Evolutionary conservation across 2,329 filamentous ascomycete genomes (phyloP).

Genomic region (Chaetomiaceae sp.): DNA sequence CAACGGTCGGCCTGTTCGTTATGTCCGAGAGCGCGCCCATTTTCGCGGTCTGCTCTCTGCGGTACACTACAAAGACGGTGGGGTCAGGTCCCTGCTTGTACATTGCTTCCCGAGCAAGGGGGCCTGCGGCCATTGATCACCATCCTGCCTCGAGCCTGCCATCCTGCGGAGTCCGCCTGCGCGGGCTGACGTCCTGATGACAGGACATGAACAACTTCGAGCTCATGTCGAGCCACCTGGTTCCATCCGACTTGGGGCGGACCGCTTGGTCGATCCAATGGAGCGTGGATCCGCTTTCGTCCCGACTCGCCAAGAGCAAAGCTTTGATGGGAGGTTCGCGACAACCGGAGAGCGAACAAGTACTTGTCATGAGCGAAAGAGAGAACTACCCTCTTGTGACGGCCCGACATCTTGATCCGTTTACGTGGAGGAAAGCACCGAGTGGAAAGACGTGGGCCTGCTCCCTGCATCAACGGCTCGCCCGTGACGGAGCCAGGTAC

Average conservation of each 20-base stretch:
- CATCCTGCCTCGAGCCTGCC: background rate
- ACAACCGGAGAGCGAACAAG: too few relatives aligned
- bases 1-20: constrained; percentile 30
- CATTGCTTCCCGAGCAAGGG: background rate
- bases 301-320: too few relatives aligned
- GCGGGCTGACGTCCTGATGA: constrained; percentile 9
- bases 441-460: too few relatives aligned
- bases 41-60: background rate
- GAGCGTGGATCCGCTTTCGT: background rate
- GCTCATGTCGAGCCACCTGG: too few relatives aligned
- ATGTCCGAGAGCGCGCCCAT: constrained; percentile 34
- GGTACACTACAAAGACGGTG: constrained; percentile 4
- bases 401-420: too few relatives aligned
- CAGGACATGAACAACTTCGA: too few relatives aligned
- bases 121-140: background rate
- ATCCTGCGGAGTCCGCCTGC: background rate
- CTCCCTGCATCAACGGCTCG: too few relatives aligned
- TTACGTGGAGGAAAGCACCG: too few relatives aligned
- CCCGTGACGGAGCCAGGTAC: too few relatives aligned
- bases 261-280: constrained; percentile 3
- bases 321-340: too few relatives aligned
- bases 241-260: background rate
- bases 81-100: constrained; percentile 2
- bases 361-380: too few relatives aligned
- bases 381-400: too few relatives aligned